Base-by-base conservation (phyloP, 2,329 filamentous ascomycete species). In the Colletotrichum sp. region DNA sequence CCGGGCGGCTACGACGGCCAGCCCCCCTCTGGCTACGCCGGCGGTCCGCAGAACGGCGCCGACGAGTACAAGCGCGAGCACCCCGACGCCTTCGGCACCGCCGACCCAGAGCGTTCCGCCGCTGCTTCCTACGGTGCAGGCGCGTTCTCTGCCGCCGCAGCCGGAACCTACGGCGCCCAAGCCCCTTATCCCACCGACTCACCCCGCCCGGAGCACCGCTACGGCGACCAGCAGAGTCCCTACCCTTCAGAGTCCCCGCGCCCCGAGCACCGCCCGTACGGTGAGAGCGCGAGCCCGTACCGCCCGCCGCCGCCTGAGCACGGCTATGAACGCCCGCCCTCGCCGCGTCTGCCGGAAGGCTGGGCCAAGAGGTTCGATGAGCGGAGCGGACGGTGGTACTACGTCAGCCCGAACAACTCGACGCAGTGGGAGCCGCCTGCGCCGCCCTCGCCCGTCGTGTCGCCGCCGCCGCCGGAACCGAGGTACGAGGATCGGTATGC, bases 281-380 rank as follows among this genome's bases (percentile, higher is more conserved):
- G 73, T 0, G 72, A 77, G 18, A 63, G 30, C n/a, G 59, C 59
- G 12, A 36, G 30, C 59, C 30, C 62, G 32, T 64, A 24, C 15
- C 34, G 21, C 15, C 55, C 55, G 6, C 71, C 71, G 10, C 75
- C 63, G 26, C 59, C 72, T 1, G 52, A 65, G 57, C 78, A 80
- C 77, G 49, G 72, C 71, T 21, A 81, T 78, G 49, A 39, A 18
- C 66, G 75, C 8, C 77, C 80, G 7, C 72, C 39, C 3, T 60
- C 32, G 66, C 86, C 90, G 59, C 84, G 87, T 39, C 83, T 91
- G 68, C 85, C 90, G 28, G 78, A 85, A 63, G 90, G 90, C 79
- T 93, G 91, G 91, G 81, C 84, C 26, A 85, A 89, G 60, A 88
- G 90, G 79, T 92, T 88, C 84, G 90, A 92, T 77, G 88, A 89